These are phyloP conservation scores for Annulohypoxylon bovei DNA, from an alignment of 495 filamentous ascomycete genomes.

Conservation along the genomic window DNA sequence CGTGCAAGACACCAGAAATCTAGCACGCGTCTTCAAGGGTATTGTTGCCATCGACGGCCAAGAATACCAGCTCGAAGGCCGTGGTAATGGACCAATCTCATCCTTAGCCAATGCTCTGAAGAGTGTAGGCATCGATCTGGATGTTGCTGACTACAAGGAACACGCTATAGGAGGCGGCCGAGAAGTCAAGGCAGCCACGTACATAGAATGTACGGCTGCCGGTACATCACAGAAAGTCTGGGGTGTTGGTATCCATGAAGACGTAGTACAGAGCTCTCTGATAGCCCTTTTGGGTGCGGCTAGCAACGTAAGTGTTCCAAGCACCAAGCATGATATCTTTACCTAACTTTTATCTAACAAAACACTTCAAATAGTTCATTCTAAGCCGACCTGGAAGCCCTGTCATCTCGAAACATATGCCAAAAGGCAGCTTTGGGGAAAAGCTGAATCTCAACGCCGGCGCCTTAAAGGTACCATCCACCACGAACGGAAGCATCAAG, in stretches of 20 bases:
- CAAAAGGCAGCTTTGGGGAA: constrained; percentile 47
- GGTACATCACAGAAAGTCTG: constrained; percentile 78
- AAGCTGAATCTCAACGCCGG: constrained; percentile 49
- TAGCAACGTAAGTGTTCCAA: constrained; percentile 74
- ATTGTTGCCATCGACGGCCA: constrained; percentile 83
- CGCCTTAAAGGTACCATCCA: constrained; percentile 23
- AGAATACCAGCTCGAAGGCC: constrained; percentile 80
- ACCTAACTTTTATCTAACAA: constrained; percentile 17
- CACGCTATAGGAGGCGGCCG: constrained; percentile 85
- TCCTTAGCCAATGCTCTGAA: constrained; percentile 84
- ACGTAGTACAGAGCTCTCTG: constrained; percentile 91
- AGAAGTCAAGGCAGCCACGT: constrained; percentile 90
- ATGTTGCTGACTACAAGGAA: constrained; percentile 96
- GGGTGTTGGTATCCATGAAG: constrained; percentile 96
- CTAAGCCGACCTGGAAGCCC: constrained; percentile 65
- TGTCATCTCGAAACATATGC: constrained; percentile 57
- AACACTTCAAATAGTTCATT: constrained; percentile 60
- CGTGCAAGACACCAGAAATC: constrained; percentile 76
- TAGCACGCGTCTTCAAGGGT: constrained; percentile 87
- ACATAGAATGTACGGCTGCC: constrained; percentile 87
- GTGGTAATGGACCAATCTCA: constrained; percentile 91
- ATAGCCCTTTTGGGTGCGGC: constrained; percentile 90
- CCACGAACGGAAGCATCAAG: constrained; percentile 44
- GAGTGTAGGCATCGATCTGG: constrained; percentile 85
- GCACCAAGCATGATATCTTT: background rate